Percentiles rank a stretch among this genome's conserved stretches.
phyloP scores from a whole-genome alignment of 78 protist species.

The Chrysochromulina tobinii region DNA sequence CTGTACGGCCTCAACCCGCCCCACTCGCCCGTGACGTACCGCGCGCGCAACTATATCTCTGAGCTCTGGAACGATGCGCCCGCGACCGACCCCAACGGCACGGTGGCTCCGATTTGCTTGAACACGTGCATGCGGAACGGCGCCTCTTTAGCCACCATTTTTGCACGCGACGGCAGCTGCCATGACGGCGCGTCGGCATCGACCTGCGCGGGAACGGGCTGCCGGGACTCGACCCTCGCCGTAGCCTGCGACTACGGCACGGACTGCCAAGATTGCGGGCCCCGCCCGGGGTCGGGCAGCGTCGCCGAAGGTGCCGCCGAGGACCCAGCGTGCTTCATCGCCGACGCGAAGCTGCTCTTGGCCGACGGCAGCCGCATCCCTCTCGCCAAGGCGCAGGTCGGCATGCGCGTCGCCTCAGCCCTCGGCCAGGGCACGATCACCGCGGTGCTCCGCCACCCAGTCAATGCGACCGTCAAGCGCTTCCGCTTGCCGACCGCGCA shows the following conservation, averaged over 20 bases:
- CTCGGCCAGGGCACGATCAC: background rate
- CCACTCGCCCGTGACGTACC: background rate
- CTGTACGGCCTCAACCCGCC: background rate
- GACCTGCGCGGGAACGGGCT: background rate
- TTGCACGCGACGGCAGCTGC: no score
- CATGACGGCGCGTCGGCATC: background rate
- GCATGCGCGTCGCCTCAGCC: background rate
- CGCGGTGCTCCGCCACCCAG: background rate
- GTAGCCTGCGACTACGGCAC: background rate
- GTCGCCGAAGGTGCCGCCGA: background rate
- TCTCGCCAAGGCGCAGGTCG: background rate
- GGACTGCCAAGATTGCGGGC: background rate
- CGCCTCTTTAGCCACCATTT: no score
- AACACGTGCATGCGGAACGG: background rate
- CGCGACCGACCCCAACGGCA: background rate
- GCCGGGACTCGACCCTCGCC: background rate
- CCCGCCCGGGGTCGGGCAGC: background rate
- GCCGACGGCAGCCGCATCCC: background rate
- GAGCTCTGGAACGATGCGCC: background rate
- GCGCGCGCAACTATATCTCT: background rate
- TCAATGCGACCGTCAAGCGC: background rate
- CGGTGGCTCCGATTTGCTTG: background rate
- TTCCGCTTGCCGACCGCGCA: background rate
- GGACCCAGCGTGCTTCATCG: constrained; percentile 8
- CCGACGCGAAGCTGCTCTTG: background rate